phyloP scores from a whole-genome alignment of 2,329 filamentous ascomycete species.

The Aureobasidium sp. region DNA sequence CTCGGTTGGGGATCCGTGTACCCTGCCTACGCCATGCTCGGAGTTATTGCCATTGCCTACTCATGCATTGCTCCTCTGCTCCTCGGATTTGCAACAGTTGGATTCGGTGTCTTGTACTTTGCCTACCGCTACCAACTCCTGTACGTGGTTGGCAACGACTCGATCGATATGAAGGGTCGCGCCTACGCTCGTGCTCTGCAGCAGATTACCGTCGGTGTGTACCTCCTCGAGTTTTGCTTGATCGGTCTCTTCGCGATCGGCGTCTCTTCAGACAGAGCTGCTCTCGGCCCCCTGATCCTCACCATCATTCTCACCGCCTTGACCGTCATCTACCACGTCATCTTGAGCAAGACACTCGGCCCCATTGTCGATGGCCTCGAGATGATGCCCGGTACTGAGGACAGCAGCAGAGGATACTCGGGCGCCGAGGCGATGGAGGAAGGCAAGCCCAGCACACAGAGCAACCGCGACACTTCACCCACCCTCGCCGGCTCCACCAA shows the following conservation, averaged over 20 bases:
- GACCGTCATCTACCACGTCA: constrained; percentile 34
- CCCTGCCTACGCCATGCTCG: constrained; percentile 39
- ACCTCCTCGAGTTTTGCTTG: constrained; percentile 39
- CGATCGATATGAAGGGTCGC: constrained; percentile 39
- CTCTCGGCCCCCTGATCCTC: constrained; percentile 33
- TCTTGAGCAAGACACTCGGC: constrained; percentile 25
- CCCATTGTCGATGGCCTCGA: constrained; percentile 5
- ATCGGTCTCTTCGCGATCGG: constrained; percentile 38
- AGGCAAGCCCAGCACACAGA: constrained; percentile 4
- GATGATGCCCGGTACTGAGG: constrained; percentile 19
- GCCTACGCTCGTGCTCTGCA: constrained; percentile 39
- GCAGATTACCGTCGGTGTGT: constrained; percentile 39
- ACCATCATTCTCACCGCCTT: constrained; percentile 35
- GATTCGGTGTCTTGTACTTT: constrained; percentile 37
- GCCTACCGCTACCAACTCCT: constrained; percentile 42
- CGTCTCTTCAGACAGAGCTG: constrained; percentile 24
- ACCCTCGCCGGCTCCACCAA: background rate
- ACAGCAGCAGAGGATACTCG: constrained; percentile 20
- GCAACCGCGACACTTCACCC: background rate
- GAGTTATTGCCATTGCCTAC: constrained; percentile 36
- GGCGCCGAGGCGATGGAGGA: constrained; percentile 20
- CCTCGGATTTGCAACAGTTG: constrained; percentile 37
- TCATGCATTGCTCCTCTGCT: constrained; percentile 41
- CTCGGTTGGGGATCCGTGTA: constrained; percentile 38
- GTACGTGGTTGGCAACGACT: constrained; percentile 37